These are phyloP conservation scores for Simmondsia chinensis DNA, from an alignment of 148 eudicot species.

Conservation along the genomic window DNA sequence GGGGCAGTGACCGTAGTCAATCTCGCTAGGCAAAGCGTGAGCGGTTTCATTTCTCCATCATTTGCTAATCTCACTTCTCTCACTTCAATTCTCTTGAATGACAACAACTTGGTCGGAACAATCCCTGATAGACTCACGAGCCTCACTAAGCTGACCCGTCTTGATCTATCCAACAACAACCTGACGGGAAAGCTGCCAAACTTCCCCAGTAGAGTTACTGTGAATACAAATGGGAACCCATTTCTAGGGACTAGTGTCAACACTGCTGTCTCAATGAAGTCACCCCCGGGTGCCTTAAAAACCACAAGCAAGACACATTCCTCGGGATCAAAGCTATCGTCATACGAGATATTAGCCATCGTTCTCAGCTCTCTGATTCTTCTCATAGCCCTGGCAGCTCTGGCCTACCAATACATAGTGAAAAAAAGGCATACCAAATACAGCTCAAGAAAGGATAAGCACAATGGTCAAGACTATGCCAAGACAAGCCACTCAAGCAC, in stretches of 20 bases:
- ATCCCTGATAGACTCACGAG: slow-evolving; percentile 14
- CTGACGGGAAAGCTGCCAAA: slow-evolving; percentile 26
- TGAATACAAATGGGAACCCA: slow-evolving; percentile 17
- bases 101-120: slow-evolving; percentile 20
- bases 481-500: slow-evolving; percentile 13
- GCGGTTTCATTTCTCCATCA: slow-evolving; percentile 28
- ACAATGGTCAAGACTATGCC: background rate
- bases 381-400: slow-evolving; percentile 5
- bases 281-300: slow-evolving; percentile 17
- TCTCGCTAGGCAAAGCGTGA: slow-evolving; percentile 20
- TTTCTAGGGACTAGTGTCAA: slow-evolving; percentile 25
- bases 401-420: slow-evolving; percentile 1
- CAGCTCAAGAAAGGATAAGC: slow-evolving; percentile 2
- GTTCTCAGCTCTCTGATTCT: slow-evolving; percentile 10
- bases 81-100: slow-evolving; percentile 20
- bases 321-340: background rate
- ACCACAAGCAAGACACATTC: too few relatives aligned
- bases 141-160: slow-evolving; percentile 11
- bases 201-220: slow-evolving; percentile 8
- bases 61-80: slow-evolving; percentile 31
- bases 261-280: slow-evolving; percentile 6
- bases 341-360: slow-evolving; percentile 1
- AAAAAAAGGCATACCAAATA: slow-evolving; percentile 9
- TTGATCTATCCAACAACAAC: slow-evolving; percentile 33
- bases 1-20: slow-evolving; percentile 19